Base-by-base conservation (phyloP, 2,329 filamentous ascomycete genomes). In the Myotisia sp. region DNA sequence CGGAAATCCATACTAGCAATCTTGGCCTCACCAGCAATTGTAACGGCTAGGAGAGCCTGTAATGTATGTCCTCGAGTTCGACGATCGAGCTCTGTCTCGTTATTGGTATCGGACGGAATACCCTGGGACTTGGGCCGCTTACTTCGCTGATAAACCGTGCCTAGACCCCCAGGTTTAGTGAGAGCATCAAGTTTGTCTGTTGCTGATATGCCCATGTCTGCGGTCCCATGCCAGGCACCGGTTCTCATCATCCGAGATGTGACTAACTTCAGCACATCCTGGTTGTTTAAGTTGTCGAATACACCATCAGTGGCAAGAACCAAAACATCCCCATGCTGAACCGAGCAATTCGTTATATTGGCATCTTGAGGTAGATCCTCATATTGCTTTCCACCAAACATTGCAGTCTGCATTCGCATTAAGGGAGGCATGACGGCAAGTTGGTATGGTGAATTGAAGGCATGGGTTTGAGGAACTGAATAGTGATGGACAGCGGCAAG, bases 361-460 rank as follows among this genome's bases (percentile, higher is more conserved):
- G 90, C 82, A 50, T 95, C 83, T 43, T 74, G 71, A 8, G 90
- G 90, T 37, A 79, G 68, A 58, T 98, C 90, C 52, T 79, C 77
- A 17, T 93, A 71, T 42, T 80, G 80, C 2, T 71, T 67, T 28
- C 83, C 83, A 13, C 87, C 87, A 54, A 93, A 95, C 18, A 83
- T 73, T 8, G 76, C 74, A 47, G 85, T 79, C 48, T 90, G 81
- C 14, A 75, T 72, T 37, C 84, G 70, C 59, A 93, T 77, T 46
- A 71, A 74, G 3, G 79, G 72, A 1, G 90, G 87, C 5, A 94
- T 77, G 34, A 93, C 76, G 35, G 84, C 87, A 26, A 98, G 71
- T 56, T 98, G 90, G 52, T 82, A 98, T 0, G 90, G 90, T 0
- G 90, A 95, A 58, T 98, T 98, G 69, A 98, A 98, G 27, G 79